Conservation (phyloP, 148 eudicot genomes). For the Simmondsia chinensis region DNA sequence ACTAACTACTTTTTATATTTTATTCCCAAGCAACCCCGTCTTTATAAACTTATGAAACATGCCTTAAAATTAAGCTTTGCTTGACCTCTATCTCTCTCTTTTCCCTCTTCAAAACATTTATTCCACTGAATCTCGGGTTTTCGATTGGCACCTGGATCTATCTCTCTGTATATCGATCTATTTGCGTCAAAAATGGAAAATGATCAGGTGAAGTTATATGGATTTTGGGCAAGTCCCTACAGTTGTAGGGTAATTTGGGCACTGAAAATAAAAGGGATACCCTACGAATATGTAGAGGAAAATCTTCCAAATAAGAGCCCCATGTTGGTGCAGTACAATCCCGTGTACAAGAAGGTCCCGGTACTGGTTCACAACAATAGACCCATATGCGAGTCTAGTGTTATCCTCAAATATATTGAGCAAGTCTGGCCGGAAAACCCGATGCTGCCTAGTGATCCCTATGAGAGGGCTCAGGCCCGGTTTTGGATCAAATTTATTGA, state of each 20-base stretch:
- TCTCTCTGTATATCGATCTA: too few species aligned
- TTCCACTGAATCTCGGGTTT: too few species aligned
- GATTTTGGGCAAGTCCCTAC: constrained; percentile 13
- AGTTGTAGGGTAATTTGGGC: constrained; percentile 14
- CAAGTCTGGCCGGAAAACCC: constrained; percentile 16
- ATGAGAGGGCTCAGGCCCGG: constrained; percentile 22
- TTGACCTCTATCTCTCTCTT: too few species aligned
- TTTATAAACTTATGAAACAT: too few species aligned
- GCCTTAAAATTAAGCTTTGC: too few species aligned
- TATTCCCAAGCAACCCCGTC: too few species aligned
- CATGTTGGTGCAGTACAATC: constrained; percentile 19
- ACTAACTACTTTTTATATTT: too few species aligned
- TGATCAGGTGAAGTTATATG: constrained; percentile 7
- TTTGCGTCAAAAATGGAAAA: too few species aligned
- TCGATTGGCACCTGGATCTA: too few species aligned
- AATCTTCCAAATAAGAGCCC: constrained; percentile 20
- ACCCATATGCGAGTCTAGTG: constrained; percentile 18
- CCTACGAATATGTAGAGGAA: constrained; percentile 27
- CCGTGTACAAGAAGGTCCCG: constrained; percentile 26
- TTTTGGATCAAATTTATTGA: constrained; percentile 26
- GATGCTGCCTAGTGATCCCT: constrained; percentile 12
- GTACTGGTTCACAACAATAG: constrained; percentile 21
- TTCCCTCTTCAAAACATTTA: too few species aligned
- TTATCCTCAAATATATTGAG: constrained; percentile 31
- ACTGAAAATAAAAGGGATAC: constrained; percentile 22